A percentile compares a stretch with the other conserved stretches of the same genome.
Evolutionary conservation across 2,329 filamentous ascomycete species (phyloP).

Genomic region (Parascedosporium putredinis): DNA sequence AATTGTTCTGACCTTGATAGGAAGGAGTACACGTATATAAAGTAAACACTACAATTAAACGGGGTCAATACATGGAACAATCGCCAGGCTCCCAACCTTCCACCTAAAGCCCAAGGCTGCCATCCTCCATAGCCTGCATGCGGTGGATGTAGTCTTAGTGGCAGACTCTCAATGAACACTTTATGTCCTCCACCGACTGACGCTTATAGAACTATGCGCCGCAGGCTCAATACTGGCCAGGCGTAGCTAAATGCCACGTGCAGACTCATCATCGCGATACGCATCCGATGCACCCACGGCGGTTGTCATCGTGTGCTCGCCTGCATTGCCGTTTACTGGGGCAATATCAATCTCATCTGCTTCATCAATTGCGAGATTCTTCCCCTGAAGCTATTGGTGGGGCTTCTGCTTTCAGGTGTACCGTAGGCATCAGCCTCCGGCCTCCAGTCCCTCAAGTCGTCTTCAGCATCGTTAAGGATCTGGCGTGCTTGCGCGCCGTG

Average conservation of each 20-base stretch:
- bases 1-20: too few relatives aligned
- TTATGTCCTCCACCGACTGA: too few relatives aligned
- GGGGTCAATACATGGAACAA: too few relatives aligned
- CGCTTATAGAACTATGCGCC: too few relatives aligned
- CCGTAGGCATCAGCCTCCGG: conserved; percentile 27
- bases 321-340: neutral
- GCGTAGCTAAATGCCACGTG: neutral
- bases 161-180: too few relatives aligned
- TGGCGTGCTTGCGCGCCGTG: conserved; percentile 61
- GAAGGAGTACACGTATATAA: too few relatives aligned
- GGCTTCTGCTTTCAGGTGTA: conserved; percentile 2
- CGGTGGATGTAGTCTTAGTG: too few relatives aligned
- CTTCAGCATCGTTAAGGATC: conserved; percentile 85
- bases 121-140: too few relatives aligned
- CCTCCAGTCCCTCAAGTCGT: conserved; percentile 71
- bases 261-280: neutral
- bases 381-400: conserved; percentile 6
- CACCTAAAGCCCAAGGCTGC: too few relatives aligned
- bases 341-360: conserved; percentile 5
- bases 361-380: conserved; percentile 4
- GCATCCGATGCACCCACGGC: neutral
- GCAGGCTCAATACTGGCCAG: too few relatives aligned
- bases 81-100: too few relatives aligned
- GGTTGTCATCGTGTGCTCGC: conserved; percentile 2
- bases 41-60: too few relatives aligned